These are phyloP conservation scores for Leucocoprinus gongylophorus DNA, from an alignment of 1,284 basidiomycete genomes.

Conservation along the genomic window DNA sequence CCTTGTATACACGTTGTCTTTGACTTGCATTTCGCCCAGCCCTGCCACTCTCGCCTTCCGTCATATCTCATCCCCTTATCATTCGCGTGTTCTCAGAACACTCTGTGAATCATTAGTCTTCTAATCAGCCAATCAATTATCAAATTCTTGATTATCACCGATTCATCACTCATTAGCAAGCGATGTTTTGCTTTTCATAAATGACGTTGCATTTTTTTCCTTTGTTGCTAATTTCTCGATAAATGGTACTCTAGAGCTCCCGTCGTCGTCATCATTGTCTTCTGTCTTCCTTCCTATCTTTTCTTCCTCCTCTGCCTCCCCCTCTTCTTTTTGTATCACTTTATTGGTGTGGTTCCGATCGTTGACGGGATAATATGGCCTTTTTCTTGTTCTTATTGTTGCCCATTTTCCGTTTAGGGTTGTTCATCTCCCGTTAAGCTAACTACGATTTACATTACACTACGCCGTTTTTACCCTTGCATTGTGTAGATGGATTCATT, in stretches of 20 bases:
- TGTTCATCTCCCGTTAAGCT: too few species aligned
- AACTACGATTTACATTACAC: too few species aligned
- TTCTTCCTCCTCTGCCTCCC: not conserved
- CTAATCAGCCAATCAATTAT: not conserved
- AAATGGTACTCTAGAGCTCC: not conserved
- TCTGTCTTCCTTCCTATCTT: not conserved
- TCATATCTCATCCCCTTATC: not conserved
- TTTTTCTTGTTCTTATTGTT: too few species aligned
- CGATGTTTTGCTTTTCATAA: not conserved
- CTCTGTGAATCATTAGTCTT: not conserved
- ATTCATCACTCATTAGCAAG: not conserved
- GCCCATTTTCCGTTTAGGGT: too few species aligned
- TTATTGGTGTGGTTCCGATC: not conserved
- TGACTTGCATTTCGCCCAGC: not conserved
- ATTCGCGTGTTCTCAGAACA: not conserved
- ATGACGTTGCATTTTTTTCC: not conserved
- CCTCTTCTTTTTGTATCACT: not conserved
- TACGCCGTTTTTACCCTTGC: too few species aligned
- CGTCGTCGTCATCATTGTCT: not conserved
- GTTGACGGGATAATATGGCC: too few species aligned
- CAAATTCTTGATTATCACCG: not conserved
- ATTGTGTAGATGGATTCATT: too few species aligned
- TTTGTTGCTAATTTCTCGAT: not conserved
- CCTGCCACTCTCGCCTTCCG: not conserved
- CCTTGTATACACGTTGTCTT: not conserved